These are phyloP conservation scores for Kondoa malvinella DNA, from an alignment of 768 basidiomycete species.

Conservation along the genomic window DNA sequence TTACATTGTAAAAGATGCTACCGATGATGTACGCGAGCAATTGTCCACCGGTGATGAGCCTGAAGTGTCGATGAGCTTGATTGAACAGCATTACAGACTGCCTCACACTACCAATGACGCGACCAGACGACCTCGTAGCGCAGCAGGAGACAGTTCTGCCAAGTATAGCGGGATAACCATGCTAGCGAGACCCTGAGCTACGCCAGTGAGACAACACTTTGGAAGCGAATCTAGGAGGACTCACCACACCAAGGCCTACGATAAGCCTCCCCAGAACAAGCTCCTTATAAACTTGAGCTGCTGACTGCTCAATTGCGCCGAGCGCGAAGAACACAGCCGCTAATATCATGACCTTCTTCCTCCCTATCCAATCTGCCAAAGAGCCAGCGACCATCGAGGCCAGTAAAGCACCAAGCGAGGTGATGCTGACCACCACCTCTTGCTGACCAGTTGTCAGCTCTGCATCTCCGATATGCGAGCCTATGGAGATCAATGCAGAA, in stretches of 20 bases:
- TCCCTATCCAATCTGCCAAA: conserved; percentile 12
- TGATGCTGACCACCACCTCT: conserved; percentile 15
- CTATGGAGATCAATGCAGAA: conserved; percentile 12
- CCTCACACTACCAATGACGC: conserved; percentile 15
- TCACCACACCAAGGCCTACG: neutral
- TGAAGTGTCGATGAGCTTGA: neutral
- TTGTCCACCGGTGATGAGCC: conserved; percentile 7
- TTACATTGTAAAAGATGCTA: conserved; percentile 6
- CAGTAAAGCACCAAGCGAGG: conserved; percentile 9
- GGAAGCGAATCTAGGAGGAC: neutral
- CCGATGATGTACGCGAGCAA: conserved; percentile 20
- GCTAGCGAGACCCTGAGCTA: conserved; percentile 17
- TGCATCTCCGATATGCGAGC: conserved; percentile 7
- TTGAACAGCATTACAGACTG: neutral
- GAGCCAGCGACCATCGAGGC: conserved; percentile 11
- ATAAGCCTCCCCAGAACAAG: conserved; percentile 13
- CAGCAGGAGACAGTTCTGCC: conserved; percentile 18
- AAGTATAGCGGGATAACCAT: conserved; percentile 19
- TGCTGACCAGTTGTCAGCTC: conserved; percentile 14
- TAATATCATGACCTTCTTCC: conserved; percentile 16
- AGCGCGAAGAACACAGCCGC: conserved; percentile 15
- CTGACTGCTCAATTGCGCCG: conserved; percentile 20
- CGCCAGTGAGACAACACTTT: conserved; percentile 16
- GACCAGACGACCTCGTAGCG: conserved; percentile 17
- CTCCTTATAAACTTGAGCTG: conserved; percentile 20